Evolutionary conservation across 2,329 filamentous ascomycete species (phyloP).

Genomic region (Trichoderma gracile): DNA sequence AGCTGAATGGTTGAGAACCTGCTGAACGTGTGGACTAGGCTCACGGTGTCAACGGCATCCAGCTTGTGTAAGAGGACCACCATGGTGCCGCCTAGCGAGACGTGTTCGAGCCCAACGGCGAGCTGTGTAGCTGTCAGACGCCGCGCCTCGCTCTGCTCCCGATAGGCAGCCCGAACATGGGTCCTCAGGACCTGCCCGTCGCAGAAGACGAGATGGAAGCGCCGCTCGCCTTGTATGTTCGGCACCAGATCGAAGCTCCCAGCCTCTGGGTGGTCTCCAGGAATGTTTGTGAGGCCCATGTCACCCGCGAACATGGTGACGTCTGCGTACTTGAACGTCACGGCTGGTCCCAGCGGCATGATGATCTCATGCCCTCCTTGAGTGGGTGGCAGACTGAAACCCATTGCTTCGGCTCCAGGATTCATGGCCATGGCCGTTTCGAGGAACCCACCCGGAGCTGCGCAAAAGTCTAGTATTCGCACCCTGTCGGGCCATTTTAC

Average conservation of each 20-base stretch:
- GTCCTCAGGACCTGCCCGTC: constrained; percentile 50
- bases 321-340: constrained; percentile 42
- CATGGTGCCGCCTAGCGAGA: constrained; percentile 50
- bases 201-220: constrained; percentile 49
- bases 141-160: constrained; percentile 39
- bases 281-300: constrained; percentile 41
- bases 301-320: constrained; percentile 54
- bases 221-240: constrained; percentile 31
- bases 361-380: constrained; percentile 46
- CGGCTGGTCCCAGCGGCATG: constrained; percentile 28
- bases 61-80: constrained; percentile 52
- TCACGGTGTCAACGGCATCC: constrained; percentile 43
- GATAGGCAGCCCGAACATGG: constrained; percentile 38
- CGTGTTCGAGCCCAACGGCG: constrained; percentile 47
- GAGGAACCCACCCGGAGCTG: constrained; percentile 57
- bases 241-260: constrained; percentile 34
- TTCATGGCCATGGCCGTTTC: constrained; percentile 40
- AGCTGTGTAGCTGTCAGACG: constrained; percentile 45
- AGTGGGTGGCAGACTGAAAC: constrained; percentile 44
- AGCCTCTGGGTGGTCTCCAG: constrained; percentile 35
- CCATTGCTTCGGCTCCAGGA: constrained; percentile 36
- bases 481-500: constrained; percentile 15
- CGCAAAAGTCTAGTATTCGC: constrained; percentile 55
- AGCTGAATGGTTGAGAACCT: constrained; percentile 46
- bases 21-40: constrained; percentile 42